Percentiles rank a stretch among this genome's conserved stretches.
Evolutionary conservation across 192 early-diverging fungal genomes (phyloP).

Genomic region (Coemansia umbellata): DNA sequence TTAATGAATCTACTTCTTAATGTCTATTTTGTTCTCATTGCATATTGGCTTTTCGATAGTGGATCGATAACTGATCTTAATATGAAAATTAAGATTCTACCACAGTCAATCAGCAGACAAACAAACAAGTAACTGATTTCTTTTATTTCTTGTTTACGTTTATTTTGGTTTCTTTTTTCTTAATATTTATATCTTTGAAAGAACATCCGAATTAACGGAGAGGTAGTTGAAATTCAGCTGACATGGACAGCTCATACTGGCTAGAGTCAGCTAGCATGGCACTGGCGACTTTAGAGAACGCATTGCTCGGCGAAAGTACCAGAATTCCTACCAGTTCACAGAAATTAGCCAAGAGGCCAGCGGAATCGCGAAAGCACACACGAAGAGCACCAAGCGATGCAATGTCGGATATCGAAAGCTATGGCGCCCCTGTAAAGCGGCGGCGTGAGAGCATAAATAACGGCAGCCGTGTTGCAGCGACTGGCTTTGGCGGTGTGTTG

Average conservation of each 20-base stretch:
- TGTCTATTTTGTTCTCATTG: background rate
- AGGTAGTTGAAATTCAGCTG: background rate
- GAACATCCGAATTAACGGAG: too few species aligned
- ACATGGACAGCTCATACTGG: constrained; percentile 29
- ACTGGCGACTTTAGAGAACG: constrained; percentile 34
- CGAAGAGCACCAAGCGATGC: constrained; percentile 36
- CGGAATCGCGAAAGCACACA: constrained; percentile 26
- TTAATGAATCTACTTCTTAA: too few species aligned
- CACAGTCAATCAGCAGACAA: too few species aligned
- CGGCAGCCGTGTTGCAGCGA: constrained; percentile 1
- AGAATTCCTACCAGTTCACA: background rate
- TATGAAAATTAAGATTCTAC: too few species aligned
- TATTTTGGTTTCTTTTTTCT: background rate
- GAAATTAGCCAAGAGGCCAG: background rate
- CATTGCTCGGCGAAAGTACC: constrained; percentile 30
- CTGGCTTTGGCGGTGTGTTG: constrained; percentile 5
- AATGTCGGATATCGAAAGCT: constrained; percentile 37
- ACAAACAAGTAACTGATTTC: background rate
- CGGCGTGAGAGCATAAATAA: constrained; percentile 36
- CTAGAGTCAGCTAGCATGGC: constrained; percentile 24
- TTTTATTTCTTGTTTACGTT: background rate
- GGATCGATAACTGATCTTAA: too few species aligned
- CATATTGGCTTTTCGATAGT: background rate
- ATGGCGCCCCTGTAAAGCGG: constrained; percentile 36
- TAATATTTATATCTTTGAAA: background rate